Evolutionary conservation across 2,329 filamentous ascomycete genomes (phyloP).

Genomic region (Fusarium praegraminearum): DNA sequence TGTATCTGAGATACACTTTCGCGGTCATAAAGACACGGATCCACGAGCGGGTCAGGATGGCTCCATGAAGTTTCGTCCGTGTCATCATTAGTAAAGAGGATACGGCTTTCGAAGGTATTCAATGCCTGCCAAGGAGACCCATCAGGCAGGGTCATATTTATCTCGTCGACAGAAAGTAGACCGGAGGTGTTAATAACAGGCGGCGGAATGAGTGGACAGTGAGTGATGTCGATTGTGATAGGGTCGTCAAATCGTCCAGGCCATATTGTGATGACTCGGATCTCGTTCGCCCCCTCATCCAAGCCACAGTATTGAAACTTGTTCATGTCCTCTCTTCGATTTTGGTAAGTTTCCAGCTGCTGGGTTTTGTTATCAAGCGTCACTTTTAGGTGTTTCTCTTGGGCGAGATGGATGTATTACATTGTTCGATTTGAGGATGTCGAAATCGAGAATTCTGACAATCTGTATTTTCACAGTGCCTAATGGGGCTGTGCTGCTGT

Average conservation of each 20-base stretch:
- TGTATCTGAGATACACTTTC: fast-evolving
- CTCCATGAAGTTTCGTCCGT: not conserved
- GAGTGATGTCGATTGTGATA: not conserved
- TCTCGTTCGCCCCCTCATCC: not conserved
- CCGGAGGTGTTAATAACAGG: not conserved
- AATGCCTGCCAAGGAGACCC: not conserved
- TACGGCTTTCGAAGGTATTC: not conserved
- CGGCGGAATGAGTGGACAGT: not conserved
- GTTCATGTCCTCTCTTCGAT: not conserved
- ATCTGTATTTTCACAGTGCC: not conserved
- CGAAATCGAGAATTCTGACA: not conserved
- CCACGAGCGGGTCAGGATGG: not conserved
- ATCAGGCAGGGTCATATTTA: not conserved
- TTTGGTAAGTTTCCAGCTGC: too few species aligned
- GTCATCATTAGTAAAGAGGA: not conserved
- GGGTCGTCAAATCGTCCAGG: not conserved
- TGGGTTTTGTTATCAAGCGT: fast-evolving
- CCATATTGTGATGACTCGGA: not conserved
- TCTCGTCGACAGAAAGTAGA: not conserved
- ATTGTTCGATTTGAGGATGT: fast-evolving
- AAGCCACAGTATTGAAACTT: not conserved
- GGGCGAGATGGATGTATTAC: not conserved
- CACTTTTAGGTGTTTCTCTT: not conserved
- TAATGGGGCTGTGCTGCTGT: not conserved
- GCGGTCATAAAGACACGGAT: not conserved